Conservation (phyloP, 2,329 filamentous ascomycete genomes). For the Monilinia fructigena region DNA sequence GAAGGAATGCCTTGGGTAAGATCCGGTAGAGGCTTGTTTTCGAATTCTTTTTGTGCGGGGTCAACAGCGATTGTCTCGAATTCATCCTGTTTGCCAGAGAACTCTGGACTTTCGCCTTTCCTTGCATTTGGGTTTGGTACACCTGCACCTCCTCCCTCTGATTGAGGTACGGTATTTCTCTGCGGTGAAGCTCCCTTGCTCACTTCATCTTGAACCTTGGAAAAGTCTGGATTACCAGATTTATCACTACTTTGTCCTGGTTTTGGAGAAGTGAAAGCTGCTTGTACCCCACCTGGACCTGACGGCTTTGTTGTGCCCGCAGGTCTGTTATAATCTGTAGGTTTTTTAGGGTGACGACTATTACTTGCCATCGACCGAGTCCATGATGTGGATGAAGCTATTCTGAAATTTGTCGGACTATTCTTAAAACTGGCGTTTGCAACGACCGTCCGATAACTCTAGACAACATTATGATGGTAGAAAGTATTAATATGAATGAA, state of each 20-base stretch:
- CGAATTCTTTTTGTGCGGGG: slow-evolving; percentile 46
- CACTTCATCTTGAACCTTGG: slow-evolving; percentile 28
- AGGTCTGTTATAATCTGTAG: slow-evolving; percentile 30
- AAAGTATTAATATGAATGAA: slow-evolving; percentile 18
- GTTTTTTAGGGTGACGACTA: slow-evolving; percentile 36
- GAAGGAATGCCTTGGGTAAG: slow-evolving; percentile 93
- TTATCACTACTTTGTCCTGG: slow-evolving; percentile 27
- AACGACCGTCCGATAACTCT: slow-evolving; percentile 36
- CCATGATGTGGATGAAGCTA: slow-evolving; percentile 44
- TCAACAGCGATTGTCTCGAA: slow-evolving; percentile 43
- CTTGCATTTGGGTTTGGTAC: slow-evolving; percentile 26
- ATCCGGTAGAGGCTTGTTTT: slow-evolving; percentile 75
- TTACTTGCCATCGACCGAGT: slow-evolving; percentile 47
- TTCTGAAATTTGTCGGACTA: slow-evolving; percentile 37
- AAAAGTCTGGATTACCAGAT: slow-evolving; percentile 30
- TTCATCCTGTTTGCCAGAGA: slow-evolving; percentile 35
- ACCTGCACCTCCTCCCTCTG: slow-evolving; percentile 25
- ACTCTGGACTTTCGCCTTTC: slow-evolving; percentile 27
- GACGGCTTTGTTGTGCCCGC: slow-evolving; percentile 26
- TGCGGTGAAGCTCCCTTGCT: slow-evolving; percentile 27
- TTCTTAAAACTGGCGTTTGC: slow-evolving; percentile 34
- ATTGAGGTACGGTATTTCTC: slow-evolving; percentile 26
- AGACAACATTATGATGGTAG: slow-evolving; percentile 38
- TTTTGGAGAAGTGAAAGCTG: slow-evolving; percentile 28
- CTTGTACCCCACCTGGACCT: slow-evolving; percentile 24